Percentiles rank a stretch among this genome's conserved stretches.
phyloP scores from a whole-genome alignment of 441 rosid genomes.

The Eugenia klotzschiana region DNA sequence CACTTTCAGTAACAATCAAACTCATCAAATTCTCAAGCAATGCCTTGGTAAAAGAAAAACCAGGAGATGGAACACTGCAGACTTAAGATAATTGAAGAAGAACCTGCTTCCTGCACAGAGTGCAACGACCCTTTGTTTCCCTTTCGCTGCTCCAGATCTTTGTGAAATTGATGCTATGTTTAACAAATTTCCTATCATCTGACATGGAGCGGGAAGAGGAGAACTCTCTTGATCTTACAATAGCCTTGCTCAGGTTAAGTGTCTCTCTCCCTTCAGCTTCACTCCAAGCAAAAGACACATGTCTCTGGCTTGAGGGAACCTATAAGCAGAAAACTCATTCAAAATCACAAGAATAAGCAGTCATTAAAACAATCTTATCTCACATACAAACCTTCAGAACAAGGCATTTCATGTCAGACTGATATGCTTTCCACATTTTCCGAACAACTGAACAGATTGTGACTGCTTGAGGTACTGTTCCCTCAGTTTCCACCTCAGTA shows the following conservation, averaged over 20 bases:
- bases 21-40: background rate
- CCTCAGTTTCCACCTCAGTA: constrained; percentile 44
- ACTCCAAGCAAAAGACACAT: constrained; percentile 61
- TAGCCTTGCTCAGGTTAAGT: constrained; percentile 26
- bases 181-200: constrained; percentile 47
- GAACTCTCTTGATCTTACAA: constrained; percentile 44
- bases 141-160: constrained; percentile 93
- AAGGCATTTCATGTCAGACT: constrained; percentile 42
- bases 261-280: constrained; percentile 42
- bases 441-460: constrained; percentile 66
- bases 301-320: constrained; percentile 94
- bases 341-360: background rate
- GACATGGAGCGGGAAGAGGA: constrained; percentile 45
- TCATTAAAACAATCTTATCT: background rate
- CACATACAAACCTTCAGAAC: constrained; percentile 48
- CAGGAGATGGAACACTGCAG: background rate
- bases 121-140: constrained; percentile 66
- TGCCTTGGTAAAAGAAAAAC: background rate
- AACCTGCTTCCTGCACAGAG: constrained; percentile 81
- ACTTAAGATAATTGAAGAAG: background rate
- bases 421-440: constrained; percentile 79
- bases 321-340: constrained; percentile 12
- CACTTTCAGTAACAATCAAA: background rate
- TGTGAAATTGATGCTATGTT: constrained; percentile 61
- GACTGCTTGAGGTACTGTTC: constrained; percentile 63